Base-by-base conservation (phyloP, 768 basidiomycete genomes). In the Hygrophoropsis aurantiaca region DNA sequence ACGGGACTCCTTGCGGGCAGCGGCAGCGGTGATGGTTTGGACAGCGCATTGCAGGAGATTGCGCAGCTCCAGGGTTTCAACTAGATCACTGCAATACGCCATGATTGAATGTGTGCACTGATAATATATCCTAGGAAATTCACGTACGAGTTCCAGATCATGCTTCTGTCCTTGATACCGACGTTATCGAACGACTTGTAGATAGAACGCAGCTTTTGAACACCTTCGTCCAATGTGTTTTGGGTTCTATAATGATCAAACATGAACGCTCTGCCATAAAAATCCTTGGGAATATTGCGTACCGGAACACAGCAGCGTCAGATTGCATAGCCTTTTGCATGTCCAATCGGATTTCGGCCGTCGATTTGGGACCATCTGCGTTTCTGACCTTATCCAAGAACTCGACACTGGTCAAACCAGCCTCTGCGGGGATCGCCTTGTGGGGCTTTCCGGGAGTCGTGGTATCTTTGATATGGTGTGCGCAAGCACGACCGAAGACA, bases 241-340 rank as follows among this genome's bases (percentile, higher is more conserved):
- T 97, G 94, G 23, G 92, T 95, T 57, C 93, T 89, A 56, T 47
- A 53, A 34, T 16, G 15, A 44, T 24, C 15, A 50, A 25, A 58
- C 33, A 48, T 38, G 16, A 46, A 16, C 35, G 23, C n/a, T 16
- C 26, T 18, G n/a, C 16, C 40, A 40, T n/a, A 38, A 24, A 42
- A 47, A 45, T 40, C 27, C 3, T 21, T 41, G 11, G 13, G 25
- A 21, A 13, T 15, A 23, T 2, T 4, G 25, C 69, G 11, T 47
- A 85, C 84, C 92, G 79, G 83, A 99, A 99, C 52, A 99, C 95
- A 55, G 95, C 95, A 35, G 95, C 95, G 68, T 99, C 95, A 41
- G 86, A 69, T 69, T 98, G 94, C 94, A 98, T 98, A 32, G 93
- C 91, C 77, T 97, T 98, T 70, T 99, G 97, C 93, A 99, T 93